Conservation (phyloP, 768 basidiomycete genomes). For the Panellus pusillus region DNA sequence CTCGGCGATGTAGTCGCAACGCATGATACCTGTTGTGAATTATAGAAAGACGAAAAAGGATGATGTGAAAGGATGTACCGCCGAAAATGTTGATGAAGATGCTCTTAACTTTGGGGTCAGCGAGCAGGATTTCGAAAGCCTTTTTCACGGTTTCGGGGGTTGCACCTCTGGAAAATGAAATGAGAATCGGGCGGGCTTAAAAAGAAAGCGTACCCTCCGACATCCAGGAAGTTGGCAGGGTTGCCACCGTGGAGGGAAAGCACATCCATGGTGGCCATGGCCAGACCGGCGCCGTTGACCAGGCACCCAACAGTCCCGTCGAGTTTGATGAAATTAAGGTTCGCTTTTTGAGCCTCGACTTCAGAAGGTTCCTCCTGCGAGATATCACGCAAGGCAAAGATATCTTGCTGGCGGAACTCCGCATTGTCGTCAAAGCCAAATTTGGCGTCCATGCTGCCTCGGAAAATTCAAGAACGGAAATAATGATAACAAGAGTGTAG, state of each 20-base stretch:
- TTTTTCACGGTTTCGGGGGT: conserved; percentile 99
- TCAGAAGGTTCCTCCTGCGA: conserved; percentile 97
- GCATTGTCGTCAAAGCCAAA: conserved; percentile 99
- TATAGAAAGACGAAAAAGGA: background rate
- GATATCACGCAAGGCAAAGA: conserved; percentile 87
- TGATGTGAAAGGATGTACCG: conserved; percentile 41
- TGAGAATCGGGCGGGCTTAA: conserved; percentile 1
- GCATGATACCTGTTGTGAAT: conserved; percentile 77
- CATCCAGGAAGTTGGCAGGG: conserved; percentile 98
- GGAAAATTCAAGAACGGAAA: conserved; percentile 7
- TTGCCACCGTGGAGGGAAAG: conserved; percentile 92
- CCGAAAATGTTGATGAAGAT: conserved; percentile 99
- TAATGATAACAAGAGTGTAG: background rate
- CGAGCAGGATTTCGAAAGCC: conserved; percentile 92
- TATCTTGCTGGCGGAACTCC: conserved; percentile 92
- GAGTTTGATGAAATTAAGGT: conserved; percentile 98
- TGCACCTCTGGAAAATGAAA: conserved; percentile 64
- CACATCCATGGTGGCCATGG: conserved; percentile 99
- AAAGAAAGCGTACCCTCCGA: conserved; percentile 69
- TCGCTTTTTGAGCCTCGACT: conserved; percentile 95
- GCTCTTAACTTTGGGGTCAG: conserved; percentile 91
- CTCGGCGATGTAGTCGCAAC: conserved; percentile 97
- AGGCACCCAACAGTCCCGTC: conserved; percentile 97
- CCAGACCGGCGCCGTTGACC: conserved; percentile 97
- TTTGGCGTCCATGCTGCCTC: conserved; percentile 95